phyloP scores from a whole-genome alignment of 2,329 filamentous ascomycete genomes.

The Calcarisporium arbuscula region DNA sequence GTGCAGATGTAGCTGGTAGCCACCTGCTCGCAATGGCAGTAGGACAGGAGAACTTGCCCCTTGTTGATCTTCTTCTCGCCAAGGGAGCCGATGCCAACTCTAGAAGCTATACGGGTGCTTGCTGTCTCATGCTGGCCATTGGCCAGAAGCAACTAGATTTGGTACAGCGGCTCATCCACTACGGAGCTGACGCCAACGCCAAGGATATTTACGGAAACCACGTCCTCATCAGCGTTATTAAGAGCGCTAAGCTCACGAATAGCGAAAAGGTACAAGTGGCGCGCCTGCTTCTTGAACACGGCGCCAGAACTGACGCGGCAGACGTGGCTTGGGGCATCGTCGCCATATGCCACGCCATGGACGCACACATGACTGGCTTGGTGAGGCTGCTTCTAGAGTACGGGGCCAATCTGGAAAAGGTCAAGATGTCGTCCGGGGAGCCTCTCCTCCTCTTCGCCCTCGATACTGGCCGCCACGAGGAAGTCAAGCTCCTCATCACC shows the following conservation, averaged over 20 bases:
- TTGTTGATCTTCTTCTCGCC: conserved; percentile 25
- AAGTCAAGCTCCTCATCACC: conserved; percentile 18
- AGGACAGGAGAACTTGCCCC: conserved; percentile 16
- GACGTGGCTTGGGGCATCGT: conserved; percentile 14
- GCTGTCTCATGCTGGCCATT: conserved; percentile 26
- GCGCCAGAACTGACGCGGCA: conserved; percentile 21
- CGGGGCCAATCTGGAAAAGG: conserved; percentile 18
- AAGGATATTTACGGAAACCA: conserved; percentile 23
- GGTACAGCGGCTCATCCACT: conserved; percentile 22
- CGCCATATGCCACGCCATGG: conserved; percentile 18
- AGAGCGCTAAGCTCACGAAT: conserved; percentile 17
- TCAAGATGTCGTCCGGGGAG: conserved; percentile 20
- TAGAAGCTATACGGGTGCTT: conserved; percentile 21
- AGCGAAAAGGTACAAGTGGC: conserved; percentile 18
- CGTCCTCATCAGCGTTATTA: conserved; percentile 22
- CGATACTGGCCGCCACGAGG: conserved; percentile 14
- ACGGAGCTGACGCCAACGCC: conserved; percentile 26
- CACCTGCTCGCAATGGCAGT: conserved; percentile 22
- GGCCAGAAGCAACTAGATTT: conserved; percentile 22
- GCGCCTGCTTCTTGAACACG: conserved; percentile 23
- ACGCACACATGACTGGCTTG: conserved; percentile 15
- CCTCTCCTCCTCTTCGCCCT: conserved; percentile 24
- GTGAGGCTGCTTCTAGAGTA: conserved; percentile 18
- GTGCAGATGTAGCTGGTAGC: conserved; percentile 19
- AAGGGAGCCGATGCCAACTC: conserved; percentile 24